Percentiles rank a stretch among this genome's conserved stretches.
Conservation (phyloP, 164 flowering plant species). For the Chloranthus sessilifolius region DNA sequence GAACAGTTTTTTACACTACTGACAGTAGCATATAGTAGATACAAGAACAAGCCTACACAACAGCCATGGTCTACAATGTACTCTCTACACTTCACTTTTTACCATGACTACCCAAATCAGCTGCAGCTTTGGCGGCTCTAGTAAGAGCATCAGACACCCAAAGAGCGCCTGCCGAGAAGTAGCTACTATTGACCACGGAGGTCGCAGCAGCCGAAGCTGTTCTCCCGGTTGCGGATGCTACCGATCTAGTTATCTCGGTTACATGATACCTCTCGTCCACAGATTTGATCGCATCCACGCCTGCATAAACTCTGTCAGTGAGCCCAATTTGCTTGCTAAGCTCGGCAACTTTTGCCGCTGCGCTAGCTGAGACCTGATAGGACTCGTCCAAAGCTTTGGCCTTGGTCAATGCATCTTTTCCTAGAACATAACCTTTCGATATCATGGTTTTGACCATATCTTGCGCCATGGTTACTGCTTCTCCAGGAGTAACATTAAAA, state of each 20-base stretch:
- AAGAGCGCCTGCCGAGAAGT: constrained; percentile 75
- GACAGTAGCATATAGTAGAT: no score
- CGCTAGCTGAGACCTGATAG: constrained; percentile 54
- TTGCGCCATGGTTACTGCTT: constrained; percentile 74
- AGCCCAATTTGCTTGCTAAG: constrained; percentile 64
- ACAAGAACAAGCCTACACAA: no score
- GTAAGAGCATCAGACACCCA: constrained; percentile 70
- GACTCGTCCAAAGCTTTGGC: constrained; percentile 88
- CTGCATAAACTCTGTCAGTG: constrained; percentile 53
- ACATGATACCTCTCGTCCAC: constrained; percentile 65
- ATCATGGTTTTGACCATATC: constrained; percentile 80
- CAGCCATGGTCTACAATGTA: no score
- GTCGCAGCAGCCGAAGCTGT: constrained; percentile 58
- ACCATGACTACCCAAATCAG: constrained; percentile 55
- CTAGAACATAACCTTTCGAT: constrained; percentile 69
- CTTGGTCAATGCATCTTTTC: constrained; percentile 67
- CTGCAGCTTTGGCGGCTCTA: constrained; percentile 66
- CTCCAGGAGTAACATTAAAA: constrained; percentile 50
- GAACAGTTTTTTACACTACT: no score
- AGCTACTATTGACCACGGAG: constrained; percentile 68
- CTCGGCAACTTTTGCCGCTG: constrained; percentile 69
- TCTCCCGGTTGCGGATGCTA: constrained; percentile 55
- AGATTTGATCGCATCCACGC: constrained; percentile 55
- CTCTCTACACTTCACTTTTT: not conserved
- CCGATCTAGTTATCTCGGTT: constrained; percentile 45